Base-by-base conservation (phyloP, 164 flowering plant genomes). In the Pachysandra terminalis region DNA sequence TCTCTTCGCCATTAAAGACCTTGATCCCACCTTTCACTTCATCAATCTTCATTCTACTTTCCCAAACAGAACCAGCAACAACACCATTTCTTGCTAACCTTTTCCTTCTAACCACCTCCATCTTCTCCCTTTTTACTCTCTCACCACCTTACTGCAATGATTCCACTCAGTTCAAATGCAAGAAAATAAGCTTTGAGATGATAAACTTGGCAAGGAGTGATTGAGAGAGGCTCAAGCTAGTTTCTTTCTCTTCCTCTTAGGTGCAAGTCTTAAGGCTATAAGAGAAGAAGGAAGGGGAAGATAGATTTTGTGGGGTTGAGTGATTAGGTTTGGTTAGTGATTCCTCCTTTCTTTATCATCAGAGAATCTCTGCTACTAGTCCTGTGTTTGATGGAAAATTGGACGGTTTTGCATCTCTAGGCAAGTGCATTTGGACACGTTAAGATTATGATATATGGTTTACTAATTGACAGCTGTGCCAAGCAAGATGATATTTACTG, bases 1-100 rank as follows among this genome's bases (percentile, higher is more conserved):
- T 63, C 3, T 81, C 73, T 15, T 75, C 86, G 4, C 79, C 89
- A 73, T 76, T 80, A 74, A 87, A 87, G 56, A 85, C 91, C 73
- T 84, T 87, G 70, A 90, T 77, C 14, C 92, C 90, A 40, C 92
- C 94, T 73, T 85, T 88, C n/a, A 84, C 87, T 64, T 85, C 83
- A 70, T 86, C 96, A 40, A 68, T 64, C 77, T 84, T 87, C 87
- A 90, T 90, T 69, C 91, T 84, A 59, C 73, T 87, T 73, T 90
- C 96, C 92, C 96, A 90, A 54, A 86, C 89, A 52, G 97, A 90
- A 59, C 92, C 92, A 23, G 90, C 80, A 41, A 77, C 85, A 9
- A 81, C 83, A n/a, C 65, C 51, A 10, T 45, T 45, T 45, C 51
- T 45, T 10, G 10, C 51, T 10, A 13, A 10, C 17, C 51, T 12